These are phyloP conservation scores for Elongisporangium senticosum DNA, from an alignment of 352 stramenopile species.

Conservation along the genomic window DNA sequence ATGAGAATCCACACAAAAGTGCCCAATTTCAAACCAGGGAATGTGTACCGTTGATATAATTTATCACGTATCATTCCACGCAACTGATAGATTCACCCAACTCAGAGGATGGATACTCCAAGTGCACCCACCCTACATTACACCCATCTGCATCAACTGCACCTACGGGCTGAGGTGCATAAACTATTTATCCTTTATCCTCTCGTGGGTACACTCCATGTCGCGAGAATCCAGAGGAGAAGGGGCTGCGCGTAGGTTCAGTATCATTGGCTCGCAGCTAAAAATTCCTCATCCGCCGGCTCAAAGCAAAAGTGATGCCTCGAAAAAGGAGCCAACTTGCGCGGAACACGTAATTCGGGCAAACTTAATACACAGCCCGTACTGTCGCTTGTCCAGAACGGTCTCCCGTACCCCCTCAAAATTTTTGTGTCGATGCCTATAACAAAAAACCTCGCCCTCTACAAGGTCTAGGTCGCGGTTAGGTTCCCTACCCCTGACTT, in stretches of 20 bases:
- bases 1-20: background rate
- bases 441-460: slow-evolving; percentile 20
- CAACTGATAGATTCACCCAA: background rate
- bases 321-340: background rate
- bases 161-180: background rate
- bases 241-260: background rate
- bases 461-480: background rate
- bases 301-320: background rate
- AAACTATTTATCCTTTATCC: background rate
- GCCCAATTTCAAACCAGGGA: too few relatives aligned
- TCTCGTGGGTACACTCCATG: background rate
- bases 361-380: background rate
- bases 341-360: background rate
- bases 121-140: background rate
- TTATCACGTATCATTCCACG: background rate
- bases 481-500: background rate
- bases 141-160: background rate
- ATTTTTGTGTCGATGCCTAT: slow-evolving; percentile 8
- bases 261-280: background rate
- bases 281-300: background rate
- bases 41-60: background rate
- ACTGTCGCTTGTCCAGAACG: background rate
- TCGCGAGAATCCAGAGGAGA: background rate
- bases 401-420: background rate
- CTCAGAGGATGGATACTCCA: background rate